A percentile compares a stretch with the other conserved stretches of the same genome.
Conservation (phyloP, 352 stramenopile genomes). For the Phytophthora citrophthora region DNA sequence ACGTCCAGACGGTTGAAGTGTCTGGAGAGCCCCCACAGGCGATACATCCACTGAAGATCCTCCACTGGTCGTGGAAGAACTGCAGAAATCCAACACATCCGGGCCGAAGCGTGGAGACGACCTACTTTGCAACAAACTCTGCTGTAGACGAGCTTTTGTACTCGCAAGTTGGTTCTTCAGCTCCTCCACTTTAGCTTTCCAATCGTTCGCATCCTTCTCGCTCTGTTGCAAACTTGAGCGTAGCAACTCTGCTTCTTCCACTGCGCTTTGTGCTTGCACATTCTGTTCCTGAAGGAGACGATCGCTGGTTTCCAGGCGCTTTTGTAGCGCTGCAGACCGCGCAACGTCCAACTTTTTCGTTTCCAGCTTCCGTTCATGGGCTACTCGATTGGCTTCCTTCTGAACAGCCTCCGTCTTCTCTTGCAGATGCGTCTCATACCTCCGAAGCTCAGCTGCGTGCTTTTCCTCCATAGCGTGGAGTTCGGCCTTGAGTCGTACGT, state of each 20-base stretch:
- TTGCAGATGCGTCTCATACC: conserved; percentile 37
- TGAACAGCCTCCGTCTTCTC: conserved; percentile 62
- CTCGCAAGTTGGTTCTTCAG: conserved; percentile 19
- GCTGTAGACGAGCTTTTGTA: conserved; percentile 17
- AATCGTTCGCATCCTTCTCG: conserved; percentile 20
- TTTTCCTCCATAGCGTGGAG: conserved; percentile 61
- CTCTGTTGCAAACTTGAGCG: conserved; percentile 13
- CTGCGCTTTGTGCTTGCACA: conserved; percentile 14
- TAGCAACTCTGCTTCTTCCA: conserved; percentile 26
- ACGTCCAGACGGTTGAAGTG: conserved; percentile 57
- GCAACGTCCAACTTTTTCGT: conserved; percentile 39
- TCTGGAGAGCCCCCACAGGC: conserved; percentile 33
- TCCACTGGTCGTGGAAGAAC: conserved; percentile 34
- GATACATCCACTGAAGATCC: conserved; percentile 28
- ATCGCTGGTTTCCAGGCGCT: conserved; percentile 31
- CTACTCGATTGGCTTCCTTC: conserved; percentile 53
- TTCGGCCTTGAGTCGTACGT: conserved; percentile 49
- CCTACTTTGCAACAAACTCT: conserved; percentile 10
- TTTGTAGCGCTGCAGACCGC: conserved; percentile 19
- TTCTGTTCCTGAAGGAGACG: conserved; percentile 22
- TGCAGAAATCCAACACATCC: conserved; percentile 21
- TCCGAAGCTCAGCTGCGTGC: conserved; percentile 44
- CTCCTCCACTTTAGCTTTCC: conserved; percentile 32
- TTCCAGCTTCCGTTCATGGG: conserved; percentile 61
- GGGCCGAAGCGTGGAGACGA: conserved; percentile 19